Base-by-base conservation (phyloP, 2,329 filamentous ascomycete species). In the Xylaria sp. region DNA sequence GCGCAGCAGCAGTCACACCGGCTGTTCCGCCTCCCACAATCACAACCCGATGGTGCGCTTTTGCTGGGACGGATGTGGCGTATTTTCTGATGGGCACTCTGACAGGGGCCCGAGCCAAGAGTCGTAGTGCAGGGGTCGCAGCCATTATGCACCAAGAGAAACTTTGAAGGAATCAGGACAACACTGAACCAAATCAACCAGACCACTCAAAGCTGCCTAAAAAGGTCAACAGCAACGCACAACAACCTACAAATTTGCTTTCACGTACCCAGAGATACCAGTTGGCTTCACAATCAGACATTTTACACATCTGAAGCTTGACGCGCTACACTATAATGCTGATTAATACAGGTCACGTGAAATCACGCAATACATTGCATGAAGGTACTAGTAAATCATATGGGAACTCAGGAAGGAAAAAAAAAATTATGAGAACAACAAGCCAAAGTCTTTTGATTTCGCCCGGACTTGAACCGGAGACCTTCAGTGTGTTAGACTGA, bases 21-120 rank as follows among this genome's bases (percentile, higher is more conserved):
- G 90, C 91, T 13, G 87, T 83, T 39, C 91, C 91, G 62, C 87
- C 90, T 59, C 91, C 91, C 34, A 93, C 82, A 1, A 93, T 85
- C 13, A 92, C 88, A 18, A 92, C 83, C 75, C 86, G 89, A 83
- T 92, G 90, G 72, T 82, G 84, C 37, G 73, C 69, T 60, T 72
- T 77, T 10, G 73, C 67, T n/a, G 76, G 75, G 64, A 74, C 75
- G 2, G 75, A 73, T 37, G 76, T 78, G n/a, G 75, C 76, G 65
- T 78, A 78, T 23, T 69, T 71, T 55, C 76, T 71, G 51, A 66
- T 48, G 28, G 74, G 56, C 28, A 55, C 63, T 41, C 66, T 66
- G 31, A 56, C 55, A 13, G 76, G 72, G 48, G 63, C 71, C 48
- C 67, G 66, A 37, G 66, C 69, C 65, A 77, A 67, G 46, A 73